Conservation (phyloP, 2,329 filamentous ascomycete species). For the Ophiocordyceps camponoti-saundersi region DNA sequence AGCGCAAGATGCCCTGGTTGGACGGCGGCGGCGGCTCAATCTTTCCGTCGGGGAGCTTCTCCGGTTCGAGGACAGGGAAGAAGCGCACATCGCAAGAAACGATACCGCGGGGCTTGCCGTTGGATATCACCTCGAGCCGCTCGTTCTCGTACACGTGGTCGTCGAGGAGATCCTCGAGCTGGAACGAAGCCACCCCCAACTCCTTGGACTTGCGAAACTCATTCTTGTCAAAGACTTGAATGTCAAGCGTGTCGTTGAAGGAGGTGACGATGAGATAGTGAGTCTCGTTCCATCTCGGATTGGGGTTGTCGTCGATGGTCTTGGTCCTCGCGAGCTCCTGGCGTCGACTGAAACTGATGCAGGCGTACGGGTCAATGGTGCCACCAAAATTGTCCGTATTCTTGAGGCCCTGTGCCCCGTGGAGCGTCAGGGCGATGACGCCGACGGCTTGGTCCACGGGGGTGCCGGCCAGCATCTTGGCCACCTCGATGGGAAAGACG, state of each 20-base stretch:
- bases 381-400: constrained; percentile 89
- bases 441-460: constrained; percentile 92
- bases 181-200: constrained; percentile 72
- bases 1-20: constrained; percentile 84
- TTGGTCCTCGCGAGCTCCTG: constrained; percentile 76
- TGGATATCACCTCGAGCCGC: constrained; percentile 65
- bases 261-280: constrained; percentile 90
- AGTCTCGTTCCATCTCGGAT: constrained; percentile 91
- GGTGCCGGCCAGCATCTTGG: constrained; percentile 91
- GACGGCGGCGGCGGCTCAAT: constrained; percentile 69
- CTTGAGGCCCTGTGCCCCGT: constrained; percentile 83
- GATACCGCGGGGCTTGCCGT: constrained; percentile 68
- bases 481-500: constrained; percentile 94
- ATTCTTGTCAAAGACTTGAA: constrained; percentile 83
- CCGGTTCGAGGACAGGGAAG: constrained; percentile 75
- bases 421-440: constrained; percentile 78
- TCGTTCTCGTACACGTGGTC: constrained; percentile 68
- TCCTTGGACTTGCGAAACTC: constrained; percentile 95
- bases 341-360: constrained; percentile 71
- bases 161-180: constrained; percentile 66
- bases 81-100: constrained; percentile 75
- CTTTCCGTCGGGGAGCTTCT: constrained; percentile 59
- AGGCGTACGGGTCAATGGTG: constrained; percentile 77
- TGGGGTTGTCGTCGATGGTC: constrained; percentile 65
- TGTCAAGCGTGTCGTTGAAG: constrained; percentile 70